Conservation (phyloP, 306 rosid genomes). For the Mimosa bimucronata region DNA sequence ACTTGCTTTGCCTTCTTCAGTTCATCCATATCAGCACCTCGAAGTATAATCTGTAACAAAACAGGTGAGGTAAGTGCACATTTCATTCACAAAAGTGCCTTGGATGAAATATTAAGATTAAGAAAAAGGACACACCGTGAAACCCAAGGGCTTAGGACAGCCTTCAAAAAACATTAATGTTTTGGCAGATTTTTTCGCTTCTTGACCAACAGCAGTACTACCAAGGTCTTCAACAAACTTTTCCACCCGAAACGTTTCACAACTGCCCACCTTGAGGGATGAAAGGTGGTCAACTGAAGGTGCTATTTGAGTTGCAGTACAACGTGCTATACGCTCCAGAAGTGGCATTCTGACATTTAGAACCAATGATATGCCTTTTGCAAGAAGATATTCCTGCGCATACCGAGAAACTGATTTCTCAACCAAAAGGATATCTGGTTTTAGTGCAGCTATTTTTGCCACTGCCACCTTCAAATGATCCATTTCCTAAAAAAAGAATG, state of each 20-base stretch:
- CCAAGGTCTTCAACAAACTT: conserved; percentile 55
- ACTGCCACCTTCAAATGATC: conserved; percentile 80
- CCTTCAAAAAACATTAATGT: conserved; percentile 23
- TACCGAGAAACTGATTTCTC: conserved; percentile 46
- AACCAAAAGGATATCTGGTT: conserved; percentile 67
- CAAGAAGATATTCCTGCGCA: conserved; percentile 72
- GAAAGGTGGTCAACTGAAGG: conserved; percentile 69
- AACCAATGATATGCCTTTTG: conserved; percentile 66
- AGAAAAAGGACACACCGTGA: conserved; percentile 8
- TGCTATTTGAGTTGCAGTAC: conserved; percentile 69
- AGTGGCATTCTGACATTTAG: conserved; percentile 65
- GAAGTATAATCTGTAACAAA: conserved; percentile 59
- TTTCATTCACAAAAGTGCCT: neutral
- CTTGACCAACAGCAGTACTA: neutral
- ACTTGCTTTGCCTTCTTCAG: conserved; percentile 53
- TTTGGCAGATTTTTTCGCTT: neutral
- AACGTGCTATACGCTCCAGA: conserved; percentile 70
- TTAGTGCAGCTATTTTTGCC: conserved; percentile 64
- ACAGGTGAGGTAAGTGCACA: neutral
- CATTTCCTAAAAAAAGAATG: conserved; percentile 54
- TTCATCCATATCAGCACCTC: conserved; percentile 57
- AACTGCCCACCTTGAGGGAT: conserved; percentile 63
- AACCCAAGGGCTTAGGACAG: conserved; percentile 15
- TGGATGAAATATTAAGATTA: neutral
- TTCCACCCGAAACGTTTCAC: conserved; percentile 68